A percentile compares a stretch with the other conserved stretches of the same genome.
Conservation (phyloP, 202 grass and related monocot genomes). For the Sporobolus alterniflorus region DNA sequence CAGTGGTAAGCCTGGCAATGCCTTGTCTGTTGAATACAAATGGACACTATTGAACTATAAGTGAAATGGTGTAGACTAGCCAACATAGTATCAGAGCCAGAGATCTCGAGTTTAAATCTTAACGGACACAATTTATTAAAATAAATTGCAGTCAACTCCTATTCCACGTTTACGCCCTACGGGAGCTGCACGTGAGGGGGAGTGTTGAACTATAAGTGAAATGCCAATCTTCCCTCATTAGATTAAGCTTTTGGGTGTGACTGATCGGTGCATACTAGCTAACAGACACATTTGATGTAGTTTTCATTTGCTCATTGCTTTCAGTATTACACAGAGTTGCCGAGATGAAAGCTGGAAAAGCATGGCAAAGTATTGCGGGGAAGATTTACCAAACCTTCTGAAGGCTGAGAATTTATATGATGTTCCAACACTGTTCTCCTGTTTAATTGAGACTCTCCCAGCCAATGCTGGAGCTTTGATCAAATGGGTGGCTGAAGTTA, state of each 20-base stretch:
- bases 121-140: too few species aligned
- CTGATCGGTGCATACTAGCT: too few species aligned
- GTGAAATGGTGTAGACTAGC: too few species aligned
- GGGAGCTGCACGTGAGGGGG: too few species aligned
- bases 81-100: too few species aligned
- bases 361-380: constrained; percentile 64
- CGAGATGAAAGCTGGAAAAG: constrained; percentile 72
- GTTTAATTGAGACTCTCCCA: constrained; percentile 65
- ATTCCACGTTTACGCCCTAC: too few species aligned
- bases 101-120: too few species aligned
- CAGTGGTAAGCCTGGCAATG: constrained; percentile 59
- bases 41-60: too few species aligned
- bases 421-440: constrained; percentile 51
- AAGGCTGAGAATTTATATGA: constrained; percentile 52
- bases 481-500: constrained; percentile 88
- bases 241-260: too few species aligned
- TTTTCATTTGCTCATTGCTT: constrained; percentile 20
- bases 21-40: constrained; percentile 6
- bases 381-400: constrained; percentile 72
- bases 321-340: constrained; percentile 64
- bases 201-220: too few species aligned
- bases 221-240: too few species aligned
- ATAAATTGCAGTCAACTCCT: too few species aligned
- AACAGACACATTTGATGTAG: neutral
- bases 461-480: constrained; percentile 79